phyloP scores from a whole-genome alignment of 768 basidiomycete species.

The Mycena epipterygia region DNA sequence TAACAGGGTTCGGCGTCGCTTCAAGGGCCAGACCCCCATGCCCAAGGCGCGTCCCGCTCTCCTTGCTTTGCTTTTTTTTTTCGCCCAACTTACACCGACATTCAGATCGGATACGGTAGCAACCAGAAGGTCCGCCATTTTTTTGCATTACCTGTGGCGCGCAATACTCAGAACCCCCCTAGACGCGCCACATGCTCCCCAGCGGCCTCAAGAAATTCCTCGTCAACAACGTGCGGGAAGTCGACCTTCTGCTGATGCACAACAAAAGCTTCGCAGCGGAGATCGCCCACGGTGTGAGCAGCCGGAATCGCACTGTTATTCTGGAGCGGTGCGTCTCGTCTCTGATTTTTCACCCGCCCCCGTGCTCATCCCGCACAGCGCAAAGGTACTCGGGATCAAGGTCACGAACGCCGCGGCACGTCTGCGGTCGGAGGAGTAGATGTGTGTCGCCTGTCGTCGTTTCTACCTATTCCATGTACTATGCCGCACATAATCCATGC shows the following conservation, averaged over 20 bases:
- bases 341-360: no score
- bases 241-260: conserved; percentile 98
- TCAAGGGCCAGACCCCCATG: conserved; percentile 97
- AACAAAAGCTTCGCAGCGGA: conserved; percentile 96
- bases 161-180: conserved; percentile 15
- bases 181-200: conserved; percentile 96
- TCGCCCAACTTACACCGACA: conserved; percentile 12
- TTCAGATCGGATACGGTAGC: conserved; percentile 88
- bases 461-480: conserved; percentile 44
- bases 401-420: conserved; percentile 94
- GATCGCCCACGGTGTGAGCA: conserved; percentile 96
- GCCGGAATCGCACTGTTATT: conserved; percentile 93
- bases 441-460: conserved; percentile 53
- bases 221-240: conserved; percentile 92
- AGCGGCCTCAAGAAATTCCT: conserved; percentile 97
- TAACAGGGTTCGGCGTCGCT: conserved; percentile 95
- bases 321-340: conserved; percentile 78
- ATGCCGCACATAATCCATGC: conserved; percentile 32
- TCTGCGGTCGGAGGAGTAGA: conserved; percentile 94
- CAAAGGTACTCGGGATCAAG: conserved; percentile 90
- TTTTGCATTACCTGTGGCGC: not conserved
- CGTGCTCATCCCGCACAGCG: conserved; percentile 57
- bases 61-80: not conserved
- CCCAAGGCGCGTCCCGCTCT: conserved; percentile 78
- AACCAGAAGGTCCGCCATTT: conserved; percentile 85